phyloP scores from a whole-genome alignment of 495 filamentous ascomycete species.

The Lepraria neglecta region DNA sequence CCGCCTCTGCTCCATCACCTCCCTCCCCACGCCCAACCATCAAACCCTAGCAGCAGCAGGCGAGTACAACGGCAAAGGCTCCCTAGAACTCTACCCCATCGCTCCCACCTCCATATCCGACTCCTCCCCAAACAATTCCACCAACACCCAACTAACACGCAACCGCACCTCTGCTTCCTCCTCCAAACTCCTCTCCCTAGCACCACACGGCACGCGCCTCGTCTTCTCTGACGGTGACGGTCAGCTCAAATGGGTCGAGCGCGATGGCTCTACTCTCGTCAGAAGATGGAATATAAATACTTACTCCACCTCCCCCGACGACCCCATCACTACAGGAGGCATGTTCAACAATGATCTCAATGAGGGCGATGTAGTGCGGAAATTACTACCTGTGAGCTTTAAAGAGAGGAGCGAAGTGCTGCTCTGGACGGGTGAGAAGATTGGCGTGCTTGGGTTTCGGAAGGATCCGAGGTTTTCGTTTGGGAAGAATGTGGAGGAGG shows the following conservation, averaged over 20 bases:
- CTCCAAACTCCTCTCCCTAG: conserved; percentile 77
- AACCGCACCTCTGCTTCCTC: conserved; percentile 80
- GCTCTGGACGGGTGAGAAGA: conserved; percentile 74
- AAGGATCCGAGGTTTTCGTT: conserved; percentile 43
- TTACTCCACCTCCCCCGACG: conserved; percentile 1
- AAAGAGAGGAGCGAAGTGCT: conserved; percentile 57
- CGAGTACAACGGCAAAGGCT: conserved; percentile 92
- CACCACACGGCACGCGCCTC: conserved; percentile 75
- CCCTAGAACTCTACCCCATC: conserved; percentile 79
- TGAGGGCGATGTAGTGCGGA: conserved; percentile 60
- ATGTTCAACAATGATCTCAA: conserved; percentile 34
- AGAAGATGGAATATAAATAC: conserved; percentile 64
- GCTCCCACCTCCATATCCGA: conserved; percentile 25
- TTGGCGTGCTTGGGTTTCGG: conserved; percentile 60
- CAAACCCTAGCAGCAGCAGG: conserved; percentile 74
- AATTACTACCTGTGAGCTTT: conserved; percentile 54
- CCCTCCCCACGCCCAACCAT: conserved; percentile 53
- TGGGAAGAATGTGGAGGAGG: conserved; percentile 22
- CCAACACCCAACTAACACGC: conserved; percentile 38
- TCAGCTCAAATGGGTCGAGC: conserved; percentile 84
- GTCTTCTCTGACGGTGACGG: conserved; percentile 82
- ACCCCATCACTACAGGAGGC: not conserved
- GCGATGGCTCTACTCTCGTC: conserved; percentile 76
- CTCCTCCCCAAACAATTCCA: conserved; percentile 2
- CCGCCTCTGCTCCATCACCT: conserved; percentile 68